Conservation (phyloP, 2,329 filamentous ascomycete species). For the Fusarium cicatricum region DNA sequence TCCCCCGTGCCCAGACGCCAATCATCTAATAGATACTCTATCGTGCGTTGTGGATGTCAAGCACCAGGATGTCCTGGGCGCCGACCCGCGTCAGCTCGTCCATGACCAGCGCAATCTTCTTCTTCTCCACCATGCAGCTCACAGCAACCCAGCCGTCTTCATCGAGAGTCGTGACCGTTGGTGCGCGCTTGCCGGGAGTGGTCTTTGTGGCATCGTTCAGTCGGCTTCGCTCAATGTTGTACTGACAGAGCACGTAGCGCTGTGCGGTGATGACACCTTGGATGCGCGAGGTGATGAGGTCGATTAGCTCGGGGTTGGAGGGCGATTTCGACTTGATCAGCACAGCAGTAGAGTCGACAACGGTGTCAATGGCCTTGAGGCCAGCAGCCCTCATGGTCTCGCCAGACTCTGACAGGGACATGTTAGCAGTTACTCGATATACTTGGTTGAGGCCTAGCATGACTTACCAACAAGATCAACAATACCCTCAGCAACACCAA, state of each 20-base stretch:
- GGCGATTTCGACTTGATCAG: constrained; percentile 90
- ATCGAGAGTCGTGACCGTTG: constrained; percentile 89
- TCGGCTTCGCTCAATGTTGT: constrained; percentile 82
- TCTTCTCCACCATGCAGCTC: constrained; percentile 91
- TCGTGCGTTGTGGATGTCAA: constrained; percentile 84
- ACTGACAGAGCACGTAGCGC: constrained; percentile 93
- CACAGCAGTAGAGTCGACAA: constrained; percentile 86
- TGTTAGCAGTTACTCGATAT: constrained; percentile 21
- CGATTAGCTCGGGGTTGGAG: constrained; percentile 80
- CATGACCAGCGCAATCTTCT: constrained; percentile 85
- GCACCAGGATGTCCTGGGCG: constrained; percentile 84
- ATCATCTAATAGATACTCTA: constrained; percentile 34
- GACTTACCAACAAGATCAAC: constrained; percentile 92
- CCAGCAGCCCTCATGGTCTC: constrained; percentile 98
- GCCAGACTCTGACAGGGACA: constrained; percentile 75
- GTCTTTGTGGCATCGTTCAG: constrained; percentile 75
- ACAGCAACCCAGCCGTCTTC: constrained; percentile 95
- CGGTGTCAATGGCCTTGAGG: constrained; percentile 92
- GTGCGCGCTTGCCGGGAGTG: constrained; percentile 92
- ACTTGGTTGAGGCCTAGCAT: not conserved
- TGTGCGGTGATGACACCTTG: constrained; percentile 95
- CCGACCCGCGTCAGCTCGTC: constrained; percentile 80
- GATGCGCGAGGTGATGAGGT: constrained; percentile 87
- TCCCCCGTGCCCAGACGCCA: constrained; percentile 28
- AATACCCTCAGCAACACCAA: constrained; percentile 96